Base-by-base conservation (phyloP, 2,329 filamentous ascomycete genomes). In the Apiospora malaysiana region DNA sequence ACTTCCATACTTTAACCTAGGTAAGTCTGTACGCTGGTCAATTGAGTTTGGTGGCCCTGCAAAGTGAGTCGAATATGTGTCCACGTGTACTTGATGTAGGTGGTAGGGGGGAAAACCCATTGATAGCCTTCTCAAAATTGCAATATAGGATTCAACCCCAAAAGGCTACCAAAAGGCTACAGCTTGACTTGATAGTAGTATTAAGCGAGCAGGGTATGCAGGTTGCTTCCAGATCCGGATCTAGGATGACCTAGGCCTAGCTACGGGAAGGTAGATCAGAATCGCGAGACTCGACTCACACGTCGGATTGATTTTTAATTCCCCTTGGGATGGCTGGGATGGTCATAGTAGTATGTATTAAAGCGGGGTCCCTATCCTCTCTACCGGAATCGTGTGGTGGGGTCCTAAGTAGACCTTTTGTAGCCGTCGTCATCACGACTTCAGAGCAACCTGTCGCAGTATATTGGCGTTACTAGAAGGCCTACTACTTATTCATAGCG, bases 201-300 rank as follows among this genome's bases (percentile, higher is more conserved):
- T 25, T 12, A 25, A 25, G 47, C 47, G 47, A 49, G 47, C 16
- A 37, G 25, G 14, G 12, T 56, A n/a, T n/a, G n/a, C n/a, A 32
- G 49, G 49, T 56, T 25, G 25, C 14, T 56, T 16, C 23, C 23
- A 51, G 12, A 23, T 14, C 4, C 23, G 49, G 32, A 32, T 16
- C 27, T 59, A 59, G 51, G 51, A 37, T 59, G 27, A n/a, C 25
- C 25, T 59, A 32, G 51, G 51, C 51, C 51, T 59, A 59, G 51
- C 51, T 59, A 59, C 51, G 49, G 49, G 25, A 56, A 32, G 49
- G 49, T 27, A 32, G 49, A 32, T 32, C 49, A 56, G 16, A 25
- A 23, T 14, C 40, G 12, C 23, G 47, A 56, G 49, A 32, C 25
- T 59, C 51, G 27, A 32, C 9, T 59, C 51, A 32, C 25, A 51